Conservation (phyloP, 2,329 filamentous ascomycete species). For the Pestalotiopsis fici region DNA sequence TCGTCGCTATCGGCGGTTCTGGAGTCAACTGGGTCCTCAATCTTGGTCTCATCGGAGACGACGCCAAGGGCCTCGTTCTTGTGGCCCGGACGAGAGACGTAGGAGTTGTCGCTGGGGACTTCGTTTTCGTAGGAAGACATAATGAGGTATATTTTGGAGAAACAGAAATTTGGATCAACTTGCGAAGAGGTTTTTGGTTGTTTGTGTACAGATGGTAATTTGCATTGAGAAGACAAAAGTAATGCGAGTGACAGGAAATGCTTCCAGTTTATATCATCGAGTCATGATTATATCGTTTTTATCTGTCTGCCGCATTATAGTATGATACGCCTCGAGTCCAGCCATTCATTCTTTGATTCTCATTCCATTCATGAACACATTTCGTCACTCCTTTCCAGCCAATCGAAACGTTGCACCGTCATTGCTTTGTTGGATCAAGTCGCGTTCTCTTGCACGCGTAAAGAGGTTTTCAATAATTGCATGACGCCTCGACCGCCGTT, state of each 20-base stretch:
- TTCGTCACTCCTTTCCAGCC: background rate
- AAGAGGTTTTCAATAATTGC: background rate
- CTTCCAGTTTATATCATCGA: background rate
- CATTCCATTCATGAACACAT: background rate
- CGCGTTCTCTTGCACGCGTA: background rate
- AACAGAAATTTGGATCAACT: background rate
- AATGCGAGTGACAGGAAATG: background rate
- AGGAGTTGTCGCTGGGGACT: constrained; percentile 28
- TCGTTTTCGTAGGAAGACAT: constrained; percentile 22
- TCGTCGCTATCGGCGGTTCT: constrained; percentile 31
- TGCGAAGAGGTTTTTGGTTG: background rate
- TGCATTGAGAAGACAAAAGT: too few species aligned
- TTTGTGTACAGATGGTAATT: background rate
- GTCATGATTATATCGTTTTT: background rate
- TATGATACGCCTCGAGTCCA: background rate
- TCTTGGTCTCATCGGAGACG: constrained; percentile 28
- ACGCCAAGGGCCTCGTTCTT: constrained; percentile 30
- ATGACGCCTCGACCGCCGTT: background rate
- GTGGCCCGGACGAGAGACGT: constrained; percentile 34
- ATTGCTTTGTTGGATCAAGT: background rate
- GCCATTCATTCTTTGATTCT: background rate
- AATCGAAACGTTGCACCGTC: background rate
- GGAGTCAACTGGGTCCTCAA: constrained; percentile 34
- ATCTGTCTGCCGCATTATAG: background rate
- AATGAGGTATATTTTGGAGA: background rate